A percentile compares a stretch with the other conserved stretches of the same genome.
These are phyloP conservation scores for Irpex lacteus DNA, from an alignment of 1,284 basidiomycete species.

Conservation along the genomic window DNA sequence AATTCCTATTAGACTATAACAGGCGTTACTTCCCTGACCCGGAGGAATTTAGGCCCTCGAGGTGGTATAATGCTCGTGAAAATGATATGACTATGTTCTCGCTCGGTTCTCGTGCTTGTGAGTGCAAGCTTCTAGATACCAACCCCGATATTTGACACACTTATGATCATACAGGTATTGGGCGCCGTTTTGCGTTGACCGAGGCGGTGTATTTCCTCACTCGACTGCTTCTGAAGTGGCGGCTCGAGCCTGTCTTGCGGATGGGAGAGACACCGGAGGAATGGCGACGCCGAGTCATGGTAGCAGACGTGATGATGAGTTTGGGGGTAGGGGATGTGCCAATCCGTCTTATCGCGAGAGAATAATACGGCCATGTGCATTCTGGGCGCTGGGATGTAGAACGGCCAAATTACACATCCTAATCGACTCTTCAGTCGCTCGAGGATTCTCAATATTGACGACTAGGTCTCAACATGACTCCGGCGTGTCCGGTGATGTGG, in stretches of 20 bases:
- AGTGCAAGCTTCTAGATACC: neutral
- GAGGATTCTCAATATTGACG: too few species aligned
- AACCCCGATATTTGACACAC: neutral
- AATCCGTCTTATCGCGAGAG: neutral
- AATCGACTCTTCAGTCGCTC: too few species aligned
- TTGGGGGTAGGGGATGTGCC: conserved; percentile 4
- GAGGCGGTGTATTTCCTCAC: conserved; percentile 1
- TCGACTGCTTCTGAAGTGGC: neutral
- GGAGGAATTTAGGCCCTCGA: neutral
- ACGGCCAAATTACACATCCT: too few species aligned
- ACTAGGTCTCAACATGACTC: too few species aligned
- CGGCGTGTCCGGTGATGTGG: too few species aligned
- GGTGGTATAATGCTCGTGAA: conserved; percentile 5
- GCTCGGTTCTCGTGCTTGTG: conserved; percentile 1
- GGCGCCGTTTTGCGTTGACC: conserved; percentile 1
- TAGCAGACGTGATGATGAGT: neutral
- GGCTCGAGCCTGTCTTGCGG: neutral
- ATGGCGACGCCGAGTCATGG: neutral
- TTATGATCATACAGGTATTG: neutral
- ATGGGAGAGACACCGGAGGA: neutral
- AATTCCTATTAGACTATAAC: neutral
- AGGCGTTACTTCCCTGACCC: neutral
- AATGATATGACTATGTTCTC: conserved; percentile 7
- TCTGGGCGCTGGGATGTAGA: too few species aligned
- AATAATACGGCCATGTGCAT: too few species aligned